Evolutionary conservation across 768 basidiomycete species (phyloP), one percentile per base, ranked within the genome.

Genomic region (Pulveroboletus sp.): DNA sequence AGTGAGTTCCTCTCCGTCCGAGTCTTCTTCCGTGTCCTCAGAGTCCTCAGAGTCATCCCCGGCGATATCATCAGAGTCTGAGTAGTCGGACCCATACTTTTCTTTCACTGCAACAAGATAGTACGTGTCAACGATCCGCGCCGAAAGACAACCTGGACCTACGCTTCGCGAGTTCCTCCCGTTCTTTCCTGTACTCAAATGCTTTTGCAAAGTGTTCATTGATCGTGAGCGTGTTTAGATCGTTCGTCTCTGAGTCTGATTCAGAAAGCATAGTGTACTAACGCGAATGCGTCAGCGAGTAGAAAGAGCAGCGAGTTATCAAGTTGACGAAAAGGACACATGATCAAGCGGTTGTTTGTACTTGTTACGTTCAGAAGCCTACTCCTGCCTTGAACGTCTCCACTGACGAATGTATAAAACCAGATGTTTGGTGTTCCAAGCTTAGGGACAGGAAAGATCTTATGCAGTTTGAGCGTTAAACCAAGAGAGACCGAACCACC

Each of bases 1-100:
- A 0, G 94, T 98, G 43, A 98, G 79, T 64, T 97, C 90, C 58
- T 92, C 91, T 13, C 93, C 96, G 49, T 95, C 89, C 62, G 93
- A 89, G 64, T 98, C 94, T 63, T 98, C 94, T 59, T 92, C 89
- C 36, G 81, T 85, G 24, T 79, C 78, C 63, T 91, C 88, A 0
- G 85, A 87, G 2, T 77, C 81, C 16, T 74, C 74, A 1, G 72
- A 76, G 17, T 70, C 71, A 12, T 76, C 74, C 0, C 20, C 23
- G 6, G 47, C 53, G 17, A 55, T 54, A n/a, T 48, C 37, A 20
- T 49, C 53, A 4, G 57, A 50, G 4, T 14, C 51, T 30, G 83
- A 82, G 32, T 70, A 71, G 61, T 89, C 86, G 0, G 86, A 87
- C 19, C 89, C 87, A 65, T 93, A 91, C 69, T 93, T 90, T 46